Percentiles rank a stretch among this genome's conserved stretches.
Conservation (phyloP, 495 filamentous ascomycete genomes). For the Penicillium simplicissimum region DNA sequence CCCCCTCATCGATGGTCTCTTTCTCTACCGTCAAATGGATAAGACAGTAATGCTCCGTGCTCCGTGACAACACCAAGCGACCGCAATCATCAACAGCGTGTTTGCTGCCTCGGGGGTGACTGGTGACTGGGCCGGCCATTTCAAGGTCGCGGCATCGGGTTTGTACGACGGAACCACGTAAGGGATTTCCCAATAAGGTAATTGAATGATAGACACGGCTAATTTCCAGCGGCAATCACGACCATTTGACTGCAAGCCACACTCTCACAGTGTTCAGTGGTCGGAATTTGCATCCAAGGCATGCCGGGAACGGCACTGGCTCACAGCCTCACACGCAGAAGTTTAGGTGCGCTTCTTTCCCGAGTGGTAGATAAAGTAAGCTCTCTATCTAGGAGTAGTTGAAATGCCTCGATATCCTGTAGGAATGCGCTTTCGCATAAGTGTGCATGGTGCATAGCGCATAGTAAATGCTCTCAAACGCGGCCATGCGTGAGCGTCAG, state of each 20-base stretch:
- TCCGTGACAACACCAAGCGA: neutral
- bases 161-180: conserved; percentile 27
- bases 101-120: conserved; percentile 16
- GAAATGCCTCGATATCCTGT: conserved; percentile 4
- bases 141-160: conserved; percentile 6
- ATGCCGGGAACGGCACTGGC: conserved; percentile 20
- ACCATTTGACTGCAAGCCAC: conserved; percentile 8
- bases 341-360: neutral
- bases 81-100: conserved; percentile 4
- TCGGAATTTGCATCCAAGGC: conserved; percentile 10
- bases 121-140: conserved; percentile 2
- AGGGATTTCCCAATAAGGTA: conserved; percentile 22
- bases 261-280: conserved; percentile 6
- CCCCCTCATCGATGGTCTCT: conserved; percentile 4
- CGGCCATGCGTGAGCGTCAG: conserved; percentile 13
- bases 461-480: conserved; percentile 12
- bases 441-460: neutral
- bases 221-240: conserved; percentile 23
- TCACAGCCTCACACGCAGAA: neutral
- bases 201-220: conserved; percentile 20
- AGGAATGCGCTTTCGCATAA: conserved; percentile 15
- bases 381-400: neutral
- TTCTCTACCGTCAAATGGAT: neutral
- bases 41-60: neutral
- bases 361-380: neutral